Percentiles rank a stretch among this genome's conserved stretches.
These are phyloP conservation scores for Penicillium coffeae DNA, from an alignment of 495 filamentous ascomycete species.

Conservation along the genomic window DNA sequence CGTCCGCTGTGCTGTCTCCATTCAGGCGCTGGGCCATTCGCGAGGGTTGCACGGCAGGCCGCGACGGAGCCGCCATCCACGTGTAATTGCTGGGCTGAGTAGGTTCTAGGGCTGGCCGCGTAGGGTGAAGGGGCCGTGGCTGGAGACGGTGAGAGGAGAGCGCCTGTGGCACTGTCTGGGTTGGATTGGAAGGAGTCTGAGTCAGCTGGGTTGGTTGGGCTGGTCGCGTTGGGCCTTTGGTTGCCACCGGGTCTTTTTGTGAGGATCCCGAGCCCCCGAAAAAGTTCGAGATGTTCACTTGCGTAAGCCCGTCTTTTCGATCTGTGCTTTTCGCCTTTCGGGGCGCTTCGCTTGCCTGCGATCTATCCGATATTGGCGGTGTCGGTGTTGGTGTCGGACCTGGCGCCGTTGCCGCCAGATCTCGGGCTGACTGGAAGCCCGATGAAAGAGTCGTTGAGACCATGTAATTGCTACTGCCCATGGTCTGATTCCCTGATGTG, in stretches of 20 bases:
- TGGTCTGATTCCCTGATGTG: conserved; percentile 22
- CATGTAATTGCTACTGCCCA: conserved; percentile 29
- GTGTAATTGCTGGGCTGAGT: conserved; percentile 38
- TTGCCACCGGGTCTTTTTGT: conserved; percentile 12
- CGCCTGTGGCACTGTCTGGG: conserved; percentile 18
- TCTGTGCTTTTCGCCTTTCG: conserved; percentile 11
- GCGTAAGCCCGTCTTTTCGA: conserved; percentile 28
- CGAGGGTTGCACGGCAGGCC: conserved; percentile 21
- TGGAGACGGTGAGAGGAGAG: conserved; percentile 37
- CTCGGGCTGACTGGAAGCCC: conserved; percentile 41
- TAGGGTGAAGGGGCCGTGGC: conserved; percentile 31
- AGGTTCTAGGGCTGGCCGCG: conserved; percentile 36
- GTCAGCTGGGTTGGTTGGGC: conserved; percentile 10
- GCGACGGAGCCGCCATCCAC: conserved; percentile 34
- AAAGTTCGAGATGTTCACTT: conserved; percentile 40
- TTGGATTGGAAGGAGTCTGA: conserved; percentile 4
- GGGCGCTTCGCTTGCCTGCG: conserved; percentile 10
- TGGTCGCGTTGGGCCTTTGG: conserved; percentile 10
- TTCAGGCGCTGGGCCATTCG: conserved; percentile 14
- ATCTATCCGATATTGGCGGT: conserved; percentile 3
- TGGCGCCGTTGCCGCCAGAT: conserved; percentile 28
- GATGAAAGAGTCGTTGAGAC: conserved; percentile 33
- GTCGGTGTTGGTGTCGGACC: conserved; percentile 4
- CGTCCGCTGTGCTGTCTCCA: conserved; percentile 6
- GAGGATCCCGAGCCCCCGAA: conserved; percentile 26